These are phyloP conservation scores for Drechslerella coelobrocha DNA, from an alignment of 2,329 filamentous ascomycete species.

Conservation along the genomic window DNA sequence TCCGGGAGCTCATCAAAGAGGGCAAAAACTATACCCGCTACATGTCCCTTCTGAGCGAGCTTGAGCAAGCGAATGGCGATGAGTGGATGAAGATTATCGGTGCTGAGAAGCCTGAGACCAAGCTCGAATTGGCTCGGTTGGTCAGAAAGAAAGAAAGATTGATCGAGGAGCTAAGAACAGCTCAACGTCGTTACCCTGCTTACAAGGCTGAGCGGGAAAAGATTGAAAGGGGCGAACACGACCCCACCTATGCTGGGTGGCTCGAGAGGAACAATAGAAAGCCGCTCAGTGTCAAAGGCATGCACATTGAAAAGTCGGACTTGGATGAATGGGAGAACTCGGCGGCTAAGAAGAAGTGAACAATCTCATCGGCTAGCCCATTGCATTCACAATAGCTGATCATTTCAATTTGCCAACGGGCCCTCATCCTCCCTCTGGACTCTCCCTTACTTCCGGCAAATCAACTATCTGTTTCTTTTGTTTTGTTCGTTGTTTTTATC, in stretches of 20 bases:
- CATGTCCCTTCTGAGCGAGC: constrained; percentile 29
- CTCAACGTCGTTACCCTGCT: constrained; percentile 9
- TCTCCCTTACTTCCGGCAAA: no score
- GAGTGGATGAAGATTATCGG: constrained; percentile 34
- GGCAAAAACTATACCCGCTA: constrained; percentile 30
- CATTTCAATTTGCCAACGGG: no score
- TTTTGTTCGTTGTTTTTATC: no score
- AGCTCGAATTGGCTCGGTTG: constrained; percentile 10
- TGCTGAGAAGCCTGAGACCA: constrained; percentile 16
- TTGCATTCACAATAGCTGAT: no score
- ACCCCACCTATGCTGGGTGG: constrained; percentile 24
- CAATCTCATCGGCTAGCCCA: no score
- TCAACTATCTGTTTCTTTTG: no score
- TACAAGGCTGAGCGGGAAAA: constrained; percentile 33
- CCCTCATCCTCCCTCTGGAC: no score
- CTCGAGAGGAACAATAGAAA: constrained; percentile 20
- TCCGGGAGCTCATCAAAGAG: constrained; percentile 18
- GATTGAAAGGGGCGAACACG: constrained; percentile 8
- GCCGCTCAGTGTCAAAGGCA: constrained; percentile 23
- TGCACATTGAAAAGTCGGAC: constrained; percentile 16
- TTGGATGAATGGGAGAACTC: background rate
- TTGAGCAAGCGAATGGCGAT: constrained; percentile 17
- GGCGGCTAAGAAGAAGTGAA: background rate
- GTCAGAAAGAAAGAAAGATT: constrained; percentile 32
- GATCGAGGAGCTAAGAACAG: constrained; percentile 29